Conservation (phyloP, 2,329 filamentous ascomycete genomes). For the Talaromyces sp. region DNA sequence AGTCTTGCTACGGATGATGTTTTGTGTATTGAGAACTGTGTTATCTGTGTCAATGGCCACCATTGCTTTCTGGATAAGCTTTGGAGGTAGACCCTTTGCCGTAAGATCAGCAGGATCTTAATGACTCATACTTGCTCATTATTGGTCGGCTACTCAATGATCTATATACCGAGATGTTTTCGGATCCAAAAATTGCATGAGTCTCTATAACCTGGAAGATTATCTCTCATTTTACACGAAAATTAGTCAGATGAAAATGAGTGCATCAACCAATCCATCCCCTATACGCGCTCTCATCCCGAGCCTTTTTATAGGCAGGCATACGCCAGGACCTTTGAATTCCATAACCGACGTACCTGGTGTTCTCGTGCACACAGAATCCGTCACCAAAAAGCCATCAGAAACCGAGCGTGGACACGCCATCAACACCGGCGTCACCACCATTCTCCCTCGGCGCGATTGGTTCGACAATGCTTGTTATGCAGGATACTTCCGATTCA, state of each 20-base stretch:
- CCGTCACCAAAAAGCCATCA: background rate
- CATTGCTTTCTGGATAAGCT: too few relatives aligned
- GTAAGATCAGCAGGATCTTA: background rate
- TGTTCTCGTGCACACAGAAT: constrained; percentile 14
- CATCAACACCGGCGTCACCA: constrained; percentile 15
- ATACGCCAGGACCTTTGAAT: constrained; percentile 3
- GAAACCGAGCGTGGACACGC: constrained; percentile 9
- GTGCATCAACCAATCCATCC: background rate
- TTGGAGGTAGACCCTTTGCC: background rate
- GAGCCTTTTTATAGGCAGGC: constrained; percentile 2
- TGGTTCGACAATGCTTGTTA: constrained; percentile 16
- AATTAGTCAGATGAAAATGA: background rate
- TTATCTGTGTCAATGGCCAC: too few relatives aligned
- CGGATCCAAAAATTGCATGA: background rate
- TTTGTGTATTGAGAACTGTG: background rate
- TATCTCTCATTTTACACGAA: background rate
- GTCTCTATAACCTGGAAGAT: background rate
- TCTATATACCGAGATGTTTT: background rate
- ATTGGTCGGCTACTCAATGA: background rate
- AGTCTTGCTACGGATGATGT: background rate
- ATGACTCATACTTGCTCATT: background rate
- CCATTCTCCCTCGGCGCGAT: constrained; percentile 13
- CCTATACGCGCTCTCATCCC: constrained; percentile 12
- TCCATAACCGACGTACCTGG: constrained; percentile 15
- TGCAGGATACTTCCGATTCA: constrained; percentile 17